Conservation (phyloP, 495 filamentous ascomycete species). For the Penicillium macrosclerotiorum region DNA sequence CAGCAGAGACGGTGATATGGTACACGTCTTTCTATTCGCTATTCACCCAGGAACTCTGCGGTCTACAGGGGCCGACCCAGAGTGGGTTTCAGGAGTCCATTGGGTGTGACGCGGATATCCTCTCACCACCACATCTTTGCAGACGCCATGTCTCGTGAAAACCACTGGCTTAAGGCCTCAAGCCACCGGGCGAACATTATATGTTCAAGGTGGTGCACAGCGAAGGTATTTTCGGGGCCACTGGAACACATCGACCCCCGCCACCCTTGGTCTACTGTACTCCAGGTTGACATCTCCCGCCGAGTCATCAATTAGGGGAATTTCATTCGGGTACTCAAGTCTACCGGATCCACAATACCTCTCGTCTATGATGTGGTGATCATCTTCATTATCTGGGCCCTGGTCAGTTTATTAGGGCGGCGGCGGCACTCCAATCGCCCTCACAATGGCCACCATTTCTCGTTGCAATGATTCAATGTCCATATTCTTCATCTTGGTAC, state of each 20-base stretch:
- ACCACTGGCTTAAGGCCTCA: background rate
- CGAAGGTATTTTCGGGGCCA: background rate
- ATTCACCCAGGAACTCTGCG: background rate
- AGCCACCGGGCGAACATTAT: background rate
- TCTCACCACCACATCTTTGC: background rate
- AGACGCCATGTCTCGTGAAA: slow-evolving; percentile 4
- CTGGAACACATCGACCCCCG: background rate
- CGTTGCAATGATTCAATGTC: background rate
- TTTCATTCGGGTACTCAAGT: background rate
- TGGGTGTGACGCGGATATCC: slow-evolving; percentile 7
- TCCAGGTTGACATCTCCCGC: background rate
- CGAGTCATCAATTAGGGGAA: background rate
- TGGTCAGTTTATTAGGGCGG: background rate
- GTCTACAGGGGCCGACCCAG: background rate
- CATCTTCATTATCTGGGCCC: background rate
- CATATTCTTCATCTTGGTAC: background rate
- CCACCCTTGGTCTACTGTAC: background rate
- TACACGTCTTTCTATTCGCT: background rate
- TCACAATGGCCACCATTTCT: slow-evolving; percentile 5
- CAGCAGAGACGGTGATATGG: background rate
- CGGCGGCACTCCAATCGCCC: background rate
- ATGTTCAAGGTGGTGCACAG: background rate
- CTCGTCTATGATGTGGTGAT: background rate
- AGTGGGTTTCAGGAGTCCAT: background rate
- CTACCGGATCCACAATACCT: background rate